Evolutionary conservation across 805 yeast species (phyloP).

Genomic region (Yarrowia sp.): DNA sequence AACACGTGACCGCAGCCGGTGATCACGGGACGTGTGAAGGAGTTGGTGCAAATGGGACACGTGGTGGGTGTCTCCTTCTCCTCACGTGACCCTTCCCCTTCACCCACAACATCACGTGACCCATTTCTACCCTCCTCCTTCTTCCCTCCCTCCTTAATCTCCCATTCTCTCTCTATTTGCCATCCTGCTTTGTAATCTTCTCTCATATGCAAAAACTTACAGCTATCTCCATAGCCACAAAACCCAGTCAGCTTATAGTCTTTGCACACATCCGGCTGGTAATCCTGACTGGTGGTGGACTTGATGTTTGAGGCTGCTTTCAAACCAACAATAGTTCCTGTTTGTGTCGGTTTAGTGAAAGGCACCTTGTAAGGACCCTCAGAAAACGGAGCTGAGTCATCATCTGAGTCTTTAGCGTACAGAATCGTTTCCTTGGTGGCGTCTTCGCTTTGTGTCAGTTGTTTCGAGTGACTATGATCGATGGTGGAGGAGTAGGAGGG

Average conservation of each 20-base stretch:
- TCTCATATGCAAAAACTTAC: slow-evolving; percentile 90
- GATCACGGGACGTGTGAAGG: slow-evolving; percentile 62
- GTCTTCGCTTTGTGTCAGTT: not conserved
- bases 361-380: slow-evolving; percentile 26
- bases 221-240: slow-evolving; percentile 97
- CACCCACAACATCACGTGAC: not conserved
- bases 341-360: not conserved
- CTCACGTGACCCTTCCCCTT: not conserved
- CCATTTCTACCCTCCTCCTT: slow-evolving; percentile 41
- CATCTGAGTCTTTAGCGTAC: not conserved
- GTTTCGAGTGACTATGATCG: not conserved
- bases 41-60: slow-evolving; percentile 66
- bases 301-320: slow-evolving; percentile 57
- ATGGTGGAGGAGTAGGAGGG: slow-evolving; percentile 18
- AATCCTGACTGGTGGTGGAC: slow-evolving; percentile 77
- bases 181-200: slow-evolving; percentile 80
- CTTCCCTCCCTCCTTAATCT: slow-evolving; percentile 46
- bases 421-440: slow-evolving; percentile 31
- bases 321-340: slow-evolving; percentile 49
- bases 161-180: slow-evolving; percentile 77
- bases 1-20: slow-evolving; percentile 69
- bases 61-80: slow-evolving; percentile 57
- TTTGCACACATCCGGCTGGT: slow-evolving; percentile 92
- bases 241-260: slow-evolving; percentile 90
- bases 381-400: not conserved